phyloP scores from a whole-genome alignment of 1,284 basidiomycete genomes.

The Apiotrichum akiyoshidainum region DNA sequence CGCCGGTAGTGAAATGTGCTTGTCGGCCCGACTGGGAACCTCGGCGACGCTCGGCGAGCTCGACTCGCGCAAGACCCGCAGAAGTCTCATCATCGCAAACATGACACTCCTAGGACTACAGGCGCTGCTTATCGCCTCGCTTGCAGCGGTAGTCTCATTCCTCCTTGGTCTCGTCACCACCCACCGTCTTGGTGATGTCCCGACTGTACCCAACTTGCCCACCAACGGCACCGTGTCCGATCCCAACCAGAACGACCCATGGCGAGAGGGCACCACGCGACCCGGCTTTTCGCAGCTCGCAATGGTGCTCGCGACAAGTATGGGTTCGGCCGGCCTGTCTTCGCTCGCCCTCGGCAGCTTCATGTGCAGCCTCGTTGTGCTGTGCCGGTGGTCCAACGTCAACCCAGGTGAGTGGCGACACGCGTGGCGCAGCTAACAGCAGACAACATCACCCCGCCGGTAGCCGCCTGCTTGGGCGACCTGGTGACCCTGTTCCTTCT shows the following conservation, averaged over 20 bases:
- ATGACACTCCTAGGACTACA: slow-evolving; percentile 87
- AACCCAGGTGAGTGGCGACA: slow-evolving; percentile 74
- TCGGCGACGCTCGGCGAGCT: slow-evolving; percentile 76
- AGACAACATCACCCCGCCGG: slow-evolving; percentile 94
- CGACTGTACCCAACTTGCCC: slow-evolving; percentile 10
- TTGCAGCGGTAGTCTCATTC: slow-evolving; percentile 78
- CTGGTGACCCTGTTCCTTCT: slow-evolving; percentile 81
- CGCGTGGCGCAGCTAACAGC: slow-evolving; percentile 12
- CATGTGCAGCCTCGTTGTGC: slow-evolving; percentile 81
- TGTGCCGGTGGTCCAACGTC: slow-evolving; percentile 69
- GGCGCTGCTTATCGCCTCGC: slow-evolving; percentile 80
- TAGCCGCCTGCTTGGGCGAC: slow-evolving; percentile 89
- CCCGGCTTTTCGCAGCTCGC: slow-evolving; percentile 57
- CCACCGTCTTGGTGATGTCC: slow-evolving; percentile 45
- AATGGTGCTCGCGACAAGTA: slow-evolving; percentile 82
- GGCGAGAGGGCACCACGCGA: slow-evolving; percentile 49
- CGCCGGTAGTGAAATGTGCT: slow-evolving; percentile 51
- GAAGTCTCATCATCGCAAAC: slow-evolving; percentile 74
- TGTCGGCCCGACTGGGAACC: slow-evolving; percentile 46
- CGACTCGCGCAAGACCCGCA: slow-evolving; percentile 66
- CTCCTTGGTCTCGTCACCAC: slow-evolving; percentile 66
- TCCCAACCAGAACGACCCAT: slow-evolving; percentile 21
- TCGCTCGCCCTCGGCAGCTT: slow-evolving; percentile 81
- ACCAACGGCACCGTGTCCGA: slow-evolving; percentile 15
- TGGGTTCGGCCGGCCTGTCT: slow-evolving; percentile 80